Evolutionary conservation across 306 rosid genomes (phyloP).

Genomic region (Cucurbita moschata): DNA sequence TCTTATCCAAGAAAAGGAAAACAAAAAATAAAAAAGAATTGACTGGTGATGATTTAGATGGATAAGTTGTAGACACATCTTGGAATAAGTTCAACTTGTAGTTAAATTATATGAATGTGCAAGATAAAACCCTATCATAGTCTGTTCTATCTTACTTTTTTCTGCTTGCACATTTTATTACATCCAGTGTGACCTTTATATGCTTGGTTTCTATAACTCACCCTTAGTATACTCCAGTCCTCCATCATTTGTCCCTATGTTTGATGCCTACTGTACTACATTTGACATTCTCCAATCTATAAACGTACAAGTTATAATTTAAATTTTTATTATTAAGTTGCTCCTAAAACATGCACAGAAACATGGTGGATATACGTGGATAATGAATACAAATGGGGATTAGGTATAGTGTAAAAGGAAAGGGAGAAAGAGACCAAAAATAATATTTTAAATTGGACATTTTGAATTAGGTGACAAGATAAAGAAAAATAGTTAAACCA

Average conservation of each 20-base stretch:
- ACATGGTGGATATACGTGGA: not conserved
- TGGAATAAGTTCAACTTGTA: too few species aligned
- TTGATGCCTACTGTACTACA: not conserved
- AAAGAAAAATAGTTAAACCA: not conserved
- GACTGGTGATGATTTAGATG: not conserved
- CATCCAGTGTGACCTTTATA: not conserved
- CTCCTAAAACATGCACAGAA: not conserved
- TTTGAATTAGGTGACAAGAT: not conserved
- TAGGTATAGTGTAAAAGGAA: not conserved
- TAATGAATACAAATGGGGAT: not conserved
- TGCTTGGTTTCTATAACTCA: not conserved
- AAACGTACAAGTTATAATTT: not conserved
- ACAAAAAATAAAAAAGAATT: too few species aligned
- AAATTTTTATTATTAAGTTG: not conserved
- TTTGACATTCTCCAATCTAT: not conserved
- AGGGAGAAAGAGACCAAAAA: not conserved
- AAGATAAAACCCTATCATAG: too few species aligned
- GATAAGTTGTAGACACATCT: too few species aligned
- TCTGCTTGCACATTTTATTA: not conserved
- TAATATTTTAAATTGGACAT: not conserved
- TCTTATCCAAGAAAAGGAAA: too few species aligned
- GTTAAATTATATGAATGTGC: too few species aligned
- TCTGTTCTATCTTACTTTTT: too few species aligned
- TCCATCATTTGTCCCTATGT: not conserved
- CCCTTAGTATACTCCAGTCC: not conserved